Base-by-base conservation (phyloP, 169 alveolate genomes). In the Besnoitia besnoiti region DNA sequence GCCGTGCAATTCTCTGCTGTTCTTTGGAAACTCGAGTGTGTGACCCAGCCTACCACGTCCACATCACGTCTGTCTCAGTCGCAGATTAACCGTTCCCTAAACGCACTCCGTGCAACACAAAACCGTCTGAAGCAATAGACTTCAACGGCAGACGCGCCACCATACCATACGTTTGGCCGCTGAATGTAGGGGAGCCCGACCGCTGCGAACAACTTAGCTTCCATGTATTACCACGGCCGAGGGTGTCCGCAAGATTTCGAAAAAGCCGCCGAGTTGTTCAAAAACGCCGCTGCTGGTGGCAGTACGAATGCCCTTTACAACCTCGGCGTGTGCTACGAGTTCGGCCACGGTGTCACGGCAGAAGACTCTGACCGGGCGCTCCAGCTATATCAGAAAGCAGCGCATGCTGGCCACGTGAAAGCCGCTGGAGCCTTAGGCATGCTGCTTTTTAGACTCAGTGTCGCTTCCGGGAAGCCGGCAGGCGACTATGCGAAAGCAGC, bases 321-420 rank as follows among this genome's bases (percentile, higher is more conserved):
- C 14, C 79, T 85, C 40, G 90, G 80, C 21, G 51, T 85, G 24
- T 85, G 90, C 42, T 85, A 85, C 79, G 90, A 85, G 79, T 50
- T 50, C n/a, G 90, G 90, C 33, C 79, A 37, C 24, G 90, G 90
- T 5, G 90, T 85, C 42, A 3, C 47, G 55, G 49, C 90, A 4
- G 80, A 49, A 50, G 90, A 85, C 46, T 50, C 90, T 4, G 90
- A 85, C 42, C 24, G 27, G 24, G 77, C 90, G 16, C 51, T 37
- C 40, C 46, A 55, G 51, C 79, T 85, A 33, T 85, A 85, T 37
- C 49, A 39, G 79, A 30, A 33, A 21, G 90, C 90, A 4, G 90
- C 90, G 51, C 76, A 50, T 10, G 67, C 50, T 35, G 90, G 90
- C 30, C 90, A 85, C 79, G 90, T 85, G 21, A 49, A 55, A 35